Percentiles rank a stretch among this genome's conserved stretches.
Evolutionary conservation across 129 eudicot species (phyloP).

Genomic region (Dittrichia graveolens): DNA sequence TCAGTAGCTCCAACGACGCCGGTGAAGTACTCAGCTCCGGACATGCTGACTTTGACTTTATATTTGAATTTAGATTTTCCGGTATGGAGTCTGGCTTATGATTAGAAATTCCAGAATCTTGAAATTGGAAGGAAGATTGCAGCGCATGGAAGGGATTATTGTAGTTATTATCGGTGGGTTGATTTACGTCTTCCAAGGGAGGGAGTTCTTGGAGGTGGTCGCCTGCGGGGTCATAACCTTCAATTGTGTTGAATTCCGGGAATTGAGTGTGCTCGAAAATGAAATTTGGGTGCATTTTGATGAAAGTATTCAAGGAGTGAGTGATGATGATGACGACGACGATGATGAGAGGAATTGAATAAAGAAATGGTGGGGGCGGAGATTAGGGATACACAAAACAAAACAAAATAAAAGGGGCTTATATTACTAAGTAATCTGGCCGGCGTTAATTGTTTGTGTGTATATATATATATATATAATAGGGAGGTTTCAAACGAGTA

Average conservation of each 20-base stretch:
- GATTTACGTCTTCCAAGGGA: conserved; percentile 20
- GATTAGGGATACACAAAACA: neutral
- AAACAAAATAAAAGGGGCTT: neutral
- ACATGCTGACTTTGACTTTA: conserved; percentile 4
- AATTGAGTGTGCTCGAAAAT: neutral
- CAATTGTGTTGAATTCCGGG: conserved; percentile 11
- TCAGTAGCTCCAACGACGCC: conserved; percentile 36
- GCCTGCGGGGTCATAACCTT: neutral
- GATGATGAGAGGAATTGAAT: neutral
- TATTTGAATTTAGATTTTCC: neutral
- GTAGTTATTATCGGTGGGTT: neutral
- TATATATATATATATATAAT: no score
- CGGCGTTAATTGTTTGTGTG: conserved; percentile 21
- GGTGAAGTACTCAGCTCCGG: conserved; percentile 7
- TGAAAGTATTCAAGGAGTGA: neutral
- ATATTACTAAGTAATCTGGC: conserved; percentile 3
- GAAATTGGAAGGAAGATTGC: neutral
- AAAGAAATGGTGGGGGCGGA: neutral
- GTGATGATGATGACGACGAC: no score
- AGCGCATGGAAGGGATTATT: neutral
- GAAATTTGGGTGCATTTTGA: conserved; percentile 20
- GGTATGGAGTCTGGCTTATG: neutral
- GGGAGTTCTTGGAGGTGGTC: conserved; percentile 19
- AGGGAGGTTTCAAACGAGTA: no score
- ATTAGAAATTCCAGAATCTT: neutral